Evolutionary conservation across 169 alveolate species (phyloP).

Genomic region (Besnoitia besnoiti): DNA sequence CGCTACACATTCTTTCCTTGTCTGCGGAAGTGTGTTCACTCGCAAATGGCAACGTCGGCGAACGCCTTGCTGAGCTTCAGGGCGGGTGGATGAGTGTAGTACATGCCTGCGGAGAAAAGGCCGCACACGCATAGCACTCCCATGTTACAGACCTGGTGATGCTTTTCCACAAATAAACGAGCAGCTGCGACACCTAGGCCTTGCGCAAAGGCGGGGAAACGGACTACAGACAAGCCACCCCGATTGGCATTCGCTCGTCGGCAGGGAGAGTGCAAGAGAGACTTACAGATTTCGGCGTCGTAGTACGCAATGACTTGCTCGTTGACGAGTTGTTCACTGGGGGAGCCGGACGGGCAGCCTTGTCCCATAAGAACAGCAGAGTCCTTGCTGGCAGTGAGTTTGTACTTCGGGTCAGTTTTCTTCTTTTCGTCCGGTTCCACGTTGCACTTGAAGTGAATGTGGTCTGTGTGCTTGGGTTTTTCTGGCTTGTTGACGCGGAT

Average conservation of each 20-base stretch:
- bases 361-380: constrained; percentile 29
- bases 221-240: too few relatives aligned
- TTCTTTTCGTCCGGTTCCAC: constrained; percentile 44
- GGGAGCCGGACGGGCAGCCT: constrained; percentile 53
- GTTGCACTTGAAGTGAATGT: constrained; percentile 66
- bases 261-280: too few relatives aligned
- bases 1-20: too few relatives aligned
- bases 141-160: too few relatives aligned
- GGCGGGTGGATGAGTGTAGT: constrained; percentile 67
- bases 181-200: too few relatives aligned
- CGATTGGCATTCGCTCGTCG: too few relatives aligned
- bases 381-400: constrained; percentile 20
- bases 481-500: constrained; percentile 71
- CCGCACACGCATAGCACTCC: too few relatives aligned
- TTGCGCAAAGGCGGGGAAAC: too few relatives aligned
- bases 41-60: constrained; percentile 42
- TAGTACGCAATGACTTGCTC: constrained; percentile 46
- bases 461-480: constrained; percentile 67
- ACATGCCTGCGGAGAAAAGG: constrained; percentile 47
- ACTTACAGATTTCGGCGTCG: constrained; percentile 65
- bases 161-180: too few relatives aligned
- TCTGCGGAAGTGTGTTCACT: too few relatives aligned
- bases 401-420: constrained; percentile 16
- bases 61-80: constrained; percentile 63
- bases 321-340: constrained; percentile 63